phyloP scores from a whole-genome alignment of 139 green algal genomes.

The Closterium sp. region DNA sequence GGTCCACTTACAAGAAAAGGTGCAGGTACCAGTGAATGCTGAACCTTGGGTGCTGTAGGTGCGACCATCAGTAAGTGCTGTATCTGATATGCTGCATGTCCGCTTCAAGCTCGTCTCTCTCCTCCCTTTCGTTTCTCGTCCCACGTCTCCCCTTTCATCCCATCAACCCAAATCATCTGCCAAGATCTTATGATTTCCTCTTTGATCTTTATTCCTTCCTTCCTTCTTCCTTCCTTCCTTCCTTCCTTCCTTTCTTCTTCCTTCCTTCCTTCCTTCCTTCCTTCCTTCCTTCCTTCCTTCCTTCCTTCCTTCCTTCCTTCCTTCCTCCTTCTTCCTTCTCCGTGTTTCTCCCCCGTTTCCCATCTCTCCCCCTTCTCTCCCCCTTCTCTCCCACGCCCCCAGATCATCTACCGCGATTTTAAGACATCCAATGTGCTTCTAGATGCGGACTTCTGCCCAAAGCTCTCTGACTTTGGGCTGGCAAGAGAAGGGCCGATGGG shows the following conservation, averaged over 20 bases:
- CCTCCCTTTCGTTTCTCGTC: too few relatives aligned
- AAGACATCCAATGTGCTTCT: conserved; percentile 64
- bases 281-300: background rate
- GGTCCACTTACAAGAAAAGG: too few relatives aligned
- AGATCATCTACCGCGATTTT: conserved; percentile 64
- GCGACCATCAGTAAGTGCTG: too few relatives aligned
- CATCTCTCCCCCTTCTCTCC: background rate
- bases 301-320: background rate
- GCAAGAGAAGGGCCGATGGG: conserved; percentile 34
- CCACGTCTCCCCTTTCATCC: too few relatives aligned
- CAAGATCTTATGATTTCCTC: too few relatives aligned
- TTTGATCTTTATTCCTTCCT: too few relatives aligned
- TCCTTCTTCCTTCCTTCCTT: background rate
- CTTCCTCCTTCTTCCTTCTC: background rate
- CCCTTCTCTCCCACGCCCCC: background rate
- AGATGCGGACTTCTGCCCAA: conserved; percentile 69
- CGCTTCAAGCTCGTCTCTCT: too few relatives aligned
- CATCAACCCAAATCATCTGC: too few relatives aligned
- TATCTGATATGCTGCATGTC: too few relatives aligned
- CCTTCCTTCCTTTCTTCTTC: background rate
- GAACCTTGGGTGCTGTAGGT: too few relatives aligned
- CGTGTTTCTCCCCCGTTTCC: background rate
- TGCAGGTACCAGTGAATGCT: too few relatives aligned
- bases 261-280: background rate
- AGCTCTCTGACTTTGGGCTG: conserved; percentile 75